Base-by-base conservation (phyloP, 805 yeast species). In the Candida wancherniae region DNA sequence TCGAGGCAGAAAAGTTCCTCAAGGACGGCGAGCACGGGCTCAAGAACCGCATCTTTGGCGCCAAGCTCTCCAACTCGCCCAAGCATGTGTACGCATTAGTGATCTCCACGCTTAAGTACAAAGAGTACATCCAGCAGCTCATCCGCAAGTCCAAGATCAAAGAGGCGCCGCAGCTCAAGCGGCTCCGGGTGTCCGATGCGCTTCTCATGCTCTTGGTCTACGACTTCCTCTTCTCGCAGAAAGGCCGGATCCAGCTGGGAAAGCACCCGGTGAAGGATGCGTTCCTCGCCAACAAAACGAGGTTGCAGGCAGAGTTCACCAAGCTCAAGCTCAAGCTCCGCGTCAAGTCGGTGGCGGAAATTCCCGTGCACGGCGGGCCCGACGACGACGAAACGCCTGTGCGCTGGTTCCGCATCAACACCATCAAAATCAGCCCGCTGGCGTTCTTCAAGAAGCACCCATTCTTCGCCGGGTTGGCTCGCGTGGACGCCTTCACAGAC, bases 81-180 rank as follows among this genome's bases (percentile, higher is more conserved):
- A 84, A 83, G 48, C 96, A 90, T 51, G 61, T 88, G 2, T 86
- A 69, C 63, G 98, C 97, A 0, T 61, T 90, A 16, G 86, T 87
- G 15, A 67, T 77, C 19, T 83, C 94, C 4, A 76, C 95, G 1
- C 60, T 86, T 49, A 78, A 73, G 50, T 84, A 79, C 55, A 77
- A 76, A 45, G 78, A 76, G 9, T 77, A 74, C 43, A 66, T 92
- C 22, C 60, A 63, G 28, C 68, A 68, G 20, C 69, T 90, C 24
- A 71, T 90, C 55, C 71, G 71, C 42, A 77, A 77, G 36, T 69
- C 94, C 5, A 76, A 77, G 44, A 58, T 92, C n/a, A 61, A 83
- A 42, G 63, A 71, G 21, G 63, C 67, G 15, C 45, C 60, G 22
- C 70, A 67, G 34, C 54, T 58, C 29, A 53, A 53, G 30, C 57